A percentile compares a stretch with the other conserved stretches of the same genome.
Conservation (phyloP, 768 basidiomycete genomes). For the Daedaleopsis nitida region DNA sequence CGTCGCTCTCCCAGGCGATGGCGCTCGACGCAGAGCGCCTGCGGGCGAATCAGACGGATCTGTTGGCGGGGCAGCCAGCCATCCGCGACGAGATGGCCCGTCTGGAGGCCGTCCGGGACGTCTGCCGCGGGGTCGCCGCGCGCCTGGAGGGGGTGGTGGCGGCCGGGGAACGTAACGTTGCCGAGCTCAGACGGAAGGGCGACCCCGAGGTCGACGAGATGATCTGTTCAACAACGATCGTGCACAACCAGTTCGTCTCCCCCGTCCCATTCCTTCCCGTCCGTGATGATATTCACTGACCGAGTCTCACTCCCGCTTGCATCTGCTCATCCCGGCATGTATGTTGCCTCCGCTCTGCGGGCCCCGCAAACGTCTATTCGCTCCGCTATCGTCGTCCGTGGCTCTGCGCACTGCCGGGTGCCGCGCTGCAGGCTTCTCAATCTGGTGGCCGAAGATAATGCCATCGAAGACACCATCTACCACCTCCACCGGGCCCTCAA, state of each 20-base stretch:
- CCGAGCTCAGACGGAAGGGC: slow-evolving; percentile 78
- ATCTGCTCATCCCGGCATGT: background rate
- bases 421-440: slow-evolving; percentile 72
- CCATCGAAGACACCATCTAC: slow-evolving; percentile 98
- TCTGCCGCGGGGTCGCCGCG: slow-evolving; percentile 78
- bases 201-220: slow-evolving; percentile 96
- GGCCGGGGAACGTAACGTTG: slow-evolving; percentile 70
- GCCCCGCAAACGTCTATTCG: background rate
- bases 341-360: background rate
- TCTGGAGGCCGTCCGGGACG: slow-evolving; percentile 88
- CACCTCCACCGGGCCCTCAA: slow-evolving; percentile 94
- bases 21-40: slow-evolving; percentile 71
- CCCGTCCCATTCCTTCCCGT: slow-evolving; percentile 17
- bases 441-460: slow-evolving; percentile 98
- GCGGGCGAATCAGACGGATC: slow-evolving; percentile 79
- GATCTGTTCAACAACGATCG: slow-evolving; percentile 92
- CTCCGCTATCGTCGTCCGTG: background rate
- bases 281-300: background rate
- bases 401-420: slow-evolving; percentile 1
- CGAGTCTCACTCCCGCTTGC: background rate
- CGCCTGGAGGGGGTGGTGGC: slow-evolving; percentile 65
- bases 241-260: slow-evolving; percentile 88
- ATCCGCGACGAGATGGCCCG: slow-evolving; percentile 96
- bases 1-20: slow-evolving; percentile 66
- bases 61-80: slow-evolving; percentile 88